phyloP scores from a whole-genome alignment of 768 basidiomycete genomes.

The Crucibulum laeve region DNA sequence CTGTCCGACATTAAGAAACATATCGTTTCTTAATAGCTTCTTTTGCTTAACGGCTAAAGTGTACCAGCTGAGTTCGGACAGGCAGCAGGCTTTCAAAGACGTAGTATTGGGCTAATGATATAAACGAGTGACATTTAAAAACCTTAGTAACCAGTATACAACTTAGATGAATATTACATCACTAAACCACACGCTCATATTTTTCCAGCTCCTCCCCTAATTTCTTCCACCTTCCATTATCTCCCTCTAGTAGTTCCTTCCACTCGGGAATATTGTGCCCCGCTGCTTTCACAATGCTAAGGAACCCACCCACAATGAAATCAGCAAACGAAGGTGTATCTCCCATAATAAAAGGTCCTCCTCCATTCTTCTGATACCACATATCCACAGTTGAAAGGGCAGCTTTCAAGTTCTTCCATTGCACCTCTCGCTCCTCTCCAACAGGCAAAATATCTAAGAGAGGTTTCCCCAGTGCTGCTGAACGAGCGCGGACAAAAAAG shows the following conservation, averaged over 20 bases:
- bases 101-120: too few relatives aligned
- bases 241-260: constrained; percentile 31
- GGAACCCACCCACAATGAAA: constrained; percentile 26
- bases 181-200: constrained; percentile 20
- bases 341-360: constrained; percentile 32
- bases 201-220: constrained; percentile 23
- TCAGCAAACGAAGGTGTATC: constrained; percentile 34
- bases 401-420: constrained; percentile 32
- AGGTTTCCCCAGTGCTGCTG: constrained; percentile 23
- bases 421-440: constrained; percentile 21
- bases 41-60: too few relatives aligned
- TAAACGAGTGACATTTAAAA: too few relatives aligned
- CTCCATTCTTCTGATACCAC: constrained; percentile 24
- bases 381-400: constrained; percentile 21
- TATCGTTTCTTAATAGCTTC: too few relatives aligned
- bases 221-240: constrained; percentile 34
- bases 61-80: too few relatives aligned
- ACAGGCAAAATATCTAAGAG: constrained; percentile 31
- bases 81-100: too few relatives aligned
- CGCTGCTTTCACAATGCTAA: constrained; percentile 24
- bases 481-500: constrained; percentile 32
- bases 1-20: too few relatives aligned
- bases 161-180: too few relatives aligned
- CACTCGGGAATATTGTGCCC: constrained; percentile 36
- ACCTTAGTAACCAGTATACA: too few relatives aligned